These are phyloP conservation scores for Rhizopus sp. DNA, from an alignment of 371 early-diverging fungal species.

Conservation along the genomic window DNA sequence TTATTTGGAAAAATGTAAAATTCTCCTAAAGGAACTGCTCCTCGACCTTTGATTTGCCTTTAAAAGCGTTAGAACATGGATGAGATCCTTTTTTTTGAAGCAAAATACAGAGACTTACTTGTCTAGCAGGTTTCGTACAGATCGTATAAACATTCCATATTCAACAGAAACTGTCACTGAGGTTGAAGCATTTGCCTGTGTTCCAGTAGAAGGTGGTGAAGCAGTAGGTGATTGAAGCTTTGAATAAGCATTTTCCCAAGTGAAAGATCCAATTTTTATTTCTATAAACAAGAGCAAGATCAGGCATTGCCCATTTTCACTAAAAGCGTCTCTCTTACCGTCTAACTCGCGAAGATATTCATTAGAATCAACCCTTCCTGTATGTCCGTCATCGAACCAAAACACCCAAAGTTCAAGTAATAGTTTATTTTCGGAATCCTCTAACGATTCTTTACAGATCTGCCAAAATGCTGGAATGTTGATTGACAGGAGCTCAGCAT, in stretches of 20 bases:
- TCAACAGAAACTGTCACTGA: constrained; percentile 39
- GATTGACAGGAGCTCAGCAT: constrained; percentile 26
- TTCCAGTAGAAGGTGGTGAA: constrained; percentile 27
- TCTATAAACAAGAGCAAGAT: constrained; percentile 19
- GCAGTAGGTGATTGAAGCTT: constrained; percentile 39
- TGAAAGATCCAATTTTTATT: constrained; percentile 42
- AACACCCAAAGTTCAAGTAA: constrained; percentile 49
- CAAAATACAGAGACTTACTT: constrained; percentile 24
- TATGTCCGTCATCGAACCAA: constrained; percentile 54
- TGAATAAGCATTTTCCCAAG: constrained; percentile 43
- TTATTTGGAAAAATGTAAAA: constrained; percentile 37
- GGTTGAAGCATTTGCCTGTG: constrained; percentile 24
- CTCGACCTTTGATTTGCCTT: constrained; percentile 39
- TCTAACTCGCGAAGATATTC: constrained; percentile 32
- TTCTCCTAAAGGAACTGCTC: constrained; percentile 44
- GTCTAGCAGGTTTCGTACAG: constrained; percentile 38
- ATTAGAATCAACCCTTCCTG: constrained; percentile 42
- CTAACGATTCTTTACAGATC: constrained; percentile 8
- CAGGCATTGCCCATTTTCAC: not conserved
- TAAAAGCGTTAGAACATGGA: not conserved
- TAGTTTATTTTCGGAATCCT: constrained; percentile 11
- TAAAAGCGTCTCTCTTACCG: constrained; percentile 25
- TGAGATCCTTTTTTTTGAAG: not conserved
- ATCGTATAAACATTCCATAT: constrained; percentile 42
- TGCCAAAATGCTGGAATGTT: constrained; percentile 43